These are phyloP conservation scores for Neurospora tetrasperma DNA, from an alignment of 495 filamentous ascomycete species.

Conservation along the genomic window DNA sequence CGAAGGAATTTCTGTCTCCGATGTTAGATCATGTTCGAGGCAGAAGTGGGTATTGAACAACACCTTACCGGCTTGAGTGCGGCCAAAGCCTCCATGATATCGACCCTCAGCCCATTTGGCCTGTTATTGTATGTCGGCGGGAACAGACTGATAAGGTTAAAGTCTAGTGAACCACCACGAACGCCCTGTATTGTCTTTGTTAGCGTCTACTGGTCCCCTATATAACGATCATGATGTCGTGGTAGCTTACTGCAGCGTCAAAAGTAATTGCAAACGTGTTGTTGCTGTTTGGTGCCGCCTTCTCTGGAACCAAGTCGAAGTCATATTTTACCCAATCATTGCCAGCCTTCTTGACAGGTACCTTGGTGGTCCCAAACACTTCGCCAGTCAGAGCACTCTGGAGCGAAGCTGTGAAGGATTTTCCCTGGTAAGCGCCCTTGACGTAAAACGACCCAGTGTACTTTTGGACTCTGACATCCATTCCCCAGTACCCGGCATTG, in stretches of 20 bases:
- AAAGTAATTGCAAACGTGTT: constrained; percentile 58
- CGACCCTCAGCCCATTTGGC: constrained; percentile 50
- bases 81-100: constrained; percentile 46
- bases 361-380: constrained; percentile 30
- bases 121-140: constrained; percentile 55
- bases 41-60: not conserved
- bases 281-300: constrained; percentile 45
- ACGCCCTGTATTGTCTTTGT: constrained; percentile 19
- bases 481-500: constrained; percentile 53
- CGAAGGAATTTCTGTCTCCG: constrained; percentile 39
- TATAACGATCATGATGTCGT: not conserved
- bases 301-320: constrained; percentile 32
- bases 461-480: constrained; percentile 41
- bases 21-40: not conserved
- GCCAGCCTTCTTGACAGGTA: constrained; percentile 24
- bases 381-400: constrained; percentile 37
- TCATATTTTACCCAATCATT: constrained; percentile 38
- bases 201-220: not conserved
- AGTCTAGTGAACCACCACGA: constrained; percentile 41
- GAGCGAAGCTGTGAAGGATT: constrained; percentile 33
- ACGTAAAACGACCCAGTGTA: constrained; percentile 52
- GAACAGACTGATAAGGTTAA: constrained; percentile 57
- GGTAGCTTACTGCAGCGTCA: constrained; percentile 30
- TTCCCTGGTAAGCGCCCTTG: constrained; percentile 30
- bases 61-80: constrained; percentile 35